phyloP scores from a whole-genome alignment of 371 early-diverging fungal species.

The Apophysomyces variabilis region DNA sequence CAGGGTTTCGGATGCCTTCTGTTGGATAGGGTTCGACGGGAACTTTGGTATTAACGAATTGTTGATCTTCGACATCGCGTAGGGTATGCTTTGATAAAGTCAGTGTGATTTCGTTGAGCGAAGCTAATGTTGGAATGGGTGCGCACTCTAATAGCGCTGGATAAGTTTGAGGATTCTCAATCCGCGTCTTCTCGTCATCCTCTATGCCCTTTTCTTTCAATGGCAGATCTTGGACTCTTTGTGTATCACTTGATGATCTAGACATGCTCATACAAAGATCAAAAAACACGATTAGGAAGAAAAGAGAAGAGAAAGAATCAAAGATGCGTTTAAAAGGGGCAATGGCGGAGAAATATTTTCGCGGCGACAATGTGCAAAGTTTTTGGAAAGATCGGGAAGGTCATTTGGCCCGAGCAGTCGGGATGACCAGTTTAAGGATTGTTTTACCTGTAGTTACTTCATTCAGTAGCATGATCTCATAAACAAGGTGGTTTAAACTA shows the following conservation, averaged over 20 bases:
- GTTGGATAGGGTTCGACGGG: constrained; percentile 26
- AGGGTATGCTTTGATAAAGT: constrained; percentile 25
- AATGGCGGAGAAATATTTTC: not conserved
- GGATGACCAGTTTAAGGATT: not conserved
- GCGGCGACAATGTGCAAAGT: not conserved
- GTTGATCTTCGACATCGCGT: constrained; percentile 1
- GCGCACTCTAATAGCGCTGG: constrained; percentile 40
- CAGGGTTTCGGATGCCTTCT: constrained; percentile 46
- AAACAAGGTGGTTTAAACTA: too few species aligned
- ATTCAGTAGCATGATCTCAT: too few species aligned
- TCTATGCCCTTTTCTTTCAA: constrained; percentile 5
- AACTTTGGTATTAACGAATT: not conserved
- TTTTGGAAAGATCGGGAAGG: constrained; percentile 2
- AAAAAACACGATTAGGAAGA: not conserved
- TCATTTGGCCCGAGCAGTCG: constrained; percentile 1
- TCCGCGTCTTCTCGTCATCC: constrained; percentile 8
- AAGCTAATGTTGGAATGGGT: constrained; percentile 42
- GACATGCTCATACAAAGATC: not conserved
- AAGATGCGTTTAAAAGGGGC: not conserved
- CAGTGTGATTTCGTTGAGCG: constrained; percentile 39
- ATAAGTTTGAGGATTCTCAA: constrained; percentile 18
- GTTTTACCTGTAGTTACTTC: not conserved
- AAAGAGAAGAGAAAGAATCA: not conserved
- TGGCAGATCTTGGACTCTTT: not conserved
- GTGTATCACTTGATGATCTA: not conserved